Evolutionary conservation across 2,329 filamentous ascomycete genomes (phyloP).

Genomic region (Bimuria novae-zelandiae): DNA sequence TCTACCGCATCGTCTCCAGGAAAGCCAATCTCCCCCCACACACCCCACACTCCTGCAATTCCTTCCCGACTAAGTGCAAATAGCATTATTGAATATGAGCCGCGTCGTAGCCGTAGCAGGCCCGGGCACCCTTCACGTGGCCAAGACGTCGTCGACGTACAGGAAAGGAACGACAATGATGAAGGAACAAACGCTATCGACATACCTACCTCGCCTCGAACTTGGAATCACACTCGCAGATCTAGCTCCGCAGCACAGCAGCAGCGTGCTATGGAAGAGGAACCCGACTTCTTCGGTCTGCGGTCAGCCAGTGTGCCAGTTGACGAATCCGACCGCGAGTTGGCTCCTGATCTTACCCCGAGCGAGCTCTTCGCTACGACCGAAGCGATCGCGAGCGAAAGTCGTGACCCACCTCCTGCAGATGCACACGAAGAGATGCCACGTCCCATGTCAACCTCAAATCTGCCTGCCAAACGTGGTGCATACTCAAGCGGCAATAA

Average conservation of each 20-base stretch:
- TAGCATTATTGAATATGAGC: slow-evolving; percentile 74
- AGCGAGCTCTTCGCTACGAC: slow-evolving; percentile 62
- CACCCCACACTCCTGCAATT: slow-evolving; percentile 89
- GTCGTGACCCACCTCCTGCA: slow-evolving; percentile 21
- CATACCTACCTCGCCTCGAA: slow-evolving; percentile 71
- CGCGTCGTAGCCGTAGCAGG: slow-evolving; percentile 37
- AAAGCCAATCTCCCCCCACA: slow-evolving; percentile 87
- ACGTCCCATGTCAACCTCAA: slow-evolving; percentile 34
- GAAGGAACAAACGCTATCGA: slow-evolving; percentile 69
- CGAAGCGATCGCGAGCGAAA: slow-evolving; percentile 34
- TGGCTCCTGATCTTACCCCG: slow-evolving; percentile 61
- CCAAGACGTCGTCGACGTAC: slow-evolving; percentile 30
- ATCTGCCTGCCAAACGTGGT: slow-evolving; percentile 35
- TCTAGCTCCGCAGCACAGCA: slow-evolving; percentile 72
- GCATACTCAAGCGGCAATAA: slow-evolving; percentile 28
- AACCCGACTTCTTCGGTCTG: slow-evolving; percentile 64
- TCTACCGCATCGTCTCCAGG: slow-evolving; percentile 86
- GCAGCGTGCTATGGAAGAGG: slow-evolving; percentile 67
- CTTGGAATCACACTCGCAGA: slow-evolving; percentile 57
- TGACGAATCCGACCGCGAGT: slow-evolving; percentile 57
- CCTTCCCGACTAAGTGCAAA: slow-evolving; percentile 92
- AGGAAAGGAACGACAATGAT: slow-evolving; percentile 34
- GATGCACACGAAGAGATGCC: slow-evolving; percentile 34
- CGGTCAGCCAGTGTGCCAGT: slow-evolving; percentile 71
- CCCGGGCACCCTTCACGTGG: slow-evolving; percentile 40